Evolutionary conservation across 2,329 filamentous ascomycete species (phyloP).

Genomic region (Arthrobotrys sinensis): DNA sequence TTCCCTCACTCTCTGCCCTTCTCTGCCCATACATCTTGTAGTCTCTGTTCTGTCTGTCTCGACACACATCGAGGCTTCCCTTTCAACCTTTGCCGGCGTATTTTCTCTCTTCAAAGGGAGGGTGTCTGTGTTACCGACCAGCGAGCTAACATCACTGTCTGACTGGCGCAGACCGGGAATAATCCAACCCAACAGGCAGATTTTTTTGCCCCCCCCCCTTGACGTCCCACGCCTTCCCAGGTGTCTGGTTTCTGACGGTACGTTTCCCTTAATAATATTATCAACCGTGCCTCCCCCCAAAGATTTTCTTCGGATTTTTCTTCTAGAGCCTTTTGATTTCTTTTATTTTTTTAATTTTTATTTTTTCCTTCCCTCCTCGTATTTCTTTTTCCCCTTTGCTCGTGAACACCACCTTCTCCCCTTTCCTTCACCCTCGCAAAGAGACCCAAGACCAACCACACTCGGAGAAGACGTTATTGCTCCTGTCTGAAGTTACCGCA

Average conservation of each 20-base stretch:
- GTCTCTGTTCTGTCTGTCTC: slow-evolving; percentile 14
- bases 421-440: slow-evolving; percentile 60
- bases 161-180: slow-evolving; percentile 54
- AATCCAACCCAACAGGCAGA: slow-evolving; percentile 56
- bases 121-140: slow-evolving; percentile 42
- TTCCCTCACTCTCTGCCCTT: not conserved
- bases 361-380: slow-evolving; percentile 52
- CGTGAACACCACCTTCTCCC: slow-evolving; percentile 58
- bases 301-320: slow-evolving; percentile 48
- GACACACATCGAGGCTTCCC: slow-evolving; percentile 28
- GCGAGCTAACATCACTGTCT: slow-evolving; percentile 37
- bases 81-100: not conserved
- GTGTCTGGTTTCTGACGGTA: slow-evolving; percentile 60
- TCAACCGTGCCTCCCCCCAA: slow-evolving; percentile 45
- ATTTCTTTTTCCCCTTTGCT: slow-evolving; percentile 44
- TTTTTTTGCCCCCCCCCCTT: slow-evolving; percentile 56
- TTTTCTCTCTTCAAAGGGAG: slow-evolving; percentile 22
- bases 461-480: slow-evolving; percentile 42
- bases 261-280: slow-evolving; percentile 58
- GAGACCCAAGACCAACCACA: slow-evolving; percentile 60
- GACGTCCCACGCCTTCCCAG: slow-evolving; percentile 54
- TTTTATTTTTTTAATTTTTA: slow-evolving; percentile 59
- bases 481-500: slow-evolving; percentile 32
- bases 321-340: slow-evolving; percentile 54
- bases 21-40: slow-evolving; percentile 29